Evolutionary conservation across 768 basidiomycete genomes (phyloP).

Genomic region (Rhizopogon rudus): DNA sequence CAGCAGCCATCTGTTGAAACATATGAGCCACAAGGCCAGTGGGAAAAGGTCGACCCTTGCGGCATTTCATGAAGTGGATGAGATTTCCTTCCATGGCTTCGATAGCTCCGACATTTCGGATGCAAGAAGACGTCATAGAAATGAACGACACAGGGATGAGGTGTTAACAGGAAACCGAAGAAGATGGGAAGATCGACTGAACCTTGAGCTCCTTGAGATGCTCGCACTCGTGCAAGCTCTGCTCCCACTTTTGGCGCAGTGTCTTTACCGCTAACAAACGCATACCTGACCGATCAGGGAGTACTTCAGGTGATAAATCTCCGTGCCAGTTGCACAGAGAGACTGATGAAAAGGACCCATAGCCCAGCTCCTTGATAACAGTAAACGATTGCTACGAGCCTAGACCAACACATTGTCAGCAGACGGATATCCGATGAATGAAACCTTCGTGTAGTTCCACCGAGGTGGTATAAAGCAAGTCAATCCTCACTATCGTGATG

Average conservation of each 20-base stretch:
- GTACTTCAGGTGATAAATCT: constrained; percentile 44
- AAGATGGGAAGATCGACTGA: constrained; percentile 13
- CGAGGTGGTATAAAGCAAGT: too few species aligned
- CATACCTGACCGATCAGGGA: constrained; percentile 92
- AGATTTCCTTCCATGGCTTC: constrained; percentile 99
- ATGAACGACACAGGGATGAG: constrained; percentile 96
- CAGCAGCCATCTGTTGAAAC: constrained; percentile 88
- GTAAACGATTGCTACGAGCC: constrained; percentile 87
- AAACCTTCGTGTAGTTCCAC: constrained; percentile 34
- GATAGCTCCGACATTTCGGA: constrained; percentile 90
- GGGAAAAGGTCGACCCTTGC: constrained; percentile 90
- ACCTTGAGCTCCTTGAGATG: constrained; percentile 94
- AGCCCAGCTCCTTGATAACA: constrained; percentile 92
- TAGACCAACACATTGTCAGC: constrained; percentile 27
- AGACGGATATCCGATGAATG: constrained; percentile 43
- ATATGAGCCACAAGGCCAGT: constrained; percentile 93
- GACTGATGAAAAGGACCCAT: constrained; percentile 98
- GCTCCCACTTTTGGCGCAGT: constrained; percentile 97
- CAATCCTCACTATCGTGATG: too few species aligned
- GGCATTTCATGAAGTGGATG: constrained; percentile 96
- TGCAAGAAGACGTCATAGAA: constrained; percentile 98
- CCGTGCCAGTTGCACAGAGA: constrained; percentile 99
- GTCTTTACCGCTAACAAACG: constrained; percentile 94
- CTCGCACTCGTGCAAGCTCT: constrained; percentile 96
- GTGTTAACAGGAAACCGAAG: constrained; percentile 36